Conservation (phyloP, 768 basidiomycete species). For the Suillus variegatus region DNA sequence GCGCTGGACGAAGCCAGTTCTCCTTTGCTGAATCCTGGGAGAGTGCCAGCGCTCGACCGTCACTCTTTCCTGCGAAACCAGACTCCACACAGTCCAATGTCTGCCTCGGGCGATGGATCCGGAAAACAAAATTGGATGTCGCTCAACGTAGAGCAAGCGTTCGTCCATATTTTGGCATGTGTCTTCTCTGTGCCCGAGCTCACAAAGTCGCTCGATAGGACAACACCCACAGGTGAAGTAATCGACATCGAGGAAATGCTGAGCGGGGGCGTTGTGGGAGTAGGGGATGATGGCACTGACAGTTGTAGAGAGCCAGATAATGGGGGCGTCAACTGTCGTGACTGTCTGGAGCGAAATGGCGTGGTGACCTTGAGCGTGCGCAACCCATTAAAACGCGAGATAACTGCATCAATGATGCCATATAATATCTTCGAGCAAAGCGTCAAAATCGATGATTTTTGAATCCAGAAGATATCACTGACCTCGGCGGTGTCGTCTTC, state of each 20-base stretch:
- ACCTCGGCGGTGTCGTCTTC: conserved; percentile 32
- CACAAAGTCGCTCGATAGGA: conserved; percentile 28
- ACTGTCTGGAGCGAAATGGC: conserved; percentile 29
- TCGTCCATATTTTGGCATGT: conserved; percentile 32
- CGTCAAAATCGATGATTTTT: conserved; percentile 3
- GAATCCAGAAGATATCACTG: conserved; percentile 2
- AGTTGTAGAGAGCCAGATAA: conserved; percentile 8
- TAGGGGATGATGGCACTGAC: conserved; percentile 16
- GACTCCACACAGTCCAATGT: conserved; percentile 31
- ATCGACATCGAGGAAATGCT: not conserved
- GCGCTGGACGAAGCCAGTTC: too few relatives aligned
- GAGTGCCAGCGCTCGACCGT: not conserved
- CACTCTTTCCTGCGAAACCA: conserved; percentile 29
- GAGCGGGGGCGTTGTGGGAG: not conserved
- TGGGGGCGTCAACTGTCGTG: conserved; percentile 9
- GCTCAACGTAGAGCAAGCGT: conserved; percentile 24
- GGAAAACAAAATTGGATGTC: conserved; percentile 35
- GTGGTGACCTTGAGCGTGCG: conserved; percentile 32
- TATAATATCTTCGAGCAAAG: conserved; percentile 24
- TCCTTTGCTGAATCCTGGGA: not conserved
- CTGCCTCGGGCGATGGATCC: conserved; percentile 23
- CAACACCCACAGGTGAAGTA: not conserved
- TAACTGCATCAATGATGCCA: conserved; percentile 30
- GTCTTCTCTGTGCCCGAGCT: conserved; percentile 25
- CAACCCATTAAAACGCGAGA: conserved; percentile 32